phyloP scores from a whole-genome alignment of 176 grass and related monocot species.

The maize (Zea mays) region DNA sequence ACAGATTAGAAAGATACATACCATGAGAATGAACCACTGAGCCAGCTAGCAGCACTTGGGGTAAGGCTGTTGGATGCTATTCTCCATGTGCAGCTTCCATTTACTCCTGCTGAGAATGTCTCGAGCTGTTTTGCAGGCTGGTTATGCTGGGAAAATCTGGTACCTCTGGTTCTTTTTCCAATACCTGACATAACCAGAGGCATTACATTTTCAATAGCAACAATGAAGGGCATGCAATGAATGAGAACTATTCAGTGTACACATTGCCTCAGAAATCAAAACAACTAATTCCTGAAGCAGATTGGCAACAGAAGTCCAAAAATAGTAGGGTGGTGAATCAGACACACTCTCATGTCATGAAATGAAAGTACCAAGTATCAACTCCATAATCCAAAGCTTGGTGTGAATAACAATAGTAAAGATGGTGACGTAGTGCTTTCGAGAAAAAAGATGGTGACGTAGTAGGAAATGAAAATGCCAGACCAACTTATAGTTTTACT shows the following conservation, averaged over 20 bases:
- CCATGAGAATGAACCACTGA: slow-evolving; percentile 55
- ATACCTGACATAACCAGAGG: slow-evolving; percentile 50
- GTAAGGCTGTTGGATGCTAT: slow-evolving; percentile 23
- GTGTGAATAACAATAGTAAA: neutral
- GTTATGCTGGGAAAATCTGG: slow-evolving; percentile 38
- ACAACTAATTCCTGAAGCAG: neutral
- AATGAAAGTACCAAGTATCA: neutral
- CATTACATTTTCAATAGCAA: neutral
- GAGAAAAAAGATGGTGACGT: neutral
- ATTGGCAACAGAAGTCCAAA: neutral
- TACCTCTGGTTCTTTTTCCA: slow-evolving; percentile 52
- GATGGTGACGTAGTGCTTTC: neutral
- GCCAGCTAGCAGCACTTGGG: slow-evolving; percentile 35
- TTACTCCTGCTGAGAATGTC: slow-evolving; percentile 43
- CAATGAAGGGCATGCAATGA: neutral
- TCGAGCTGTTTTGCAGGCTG: slow-evolving; percentile 34
- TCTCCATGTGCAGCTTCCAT: slow-evolving; percentile 37
- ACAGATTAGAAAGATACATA: slow-evolving; percentile 30
- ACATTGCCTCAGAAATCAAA: neutral
- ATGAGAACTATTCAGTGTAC: neutral
- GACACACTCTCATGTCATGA: neutral
- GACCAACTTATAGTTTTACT: neutral
- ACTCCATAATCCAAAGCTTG: slow-evolving; percentile 19
- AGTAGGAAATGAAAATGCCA: neutral
- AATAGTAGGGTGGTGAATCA: neutral